Base-by-base conservation (phyloP, 208 protist genomes). In the Wallacemonas sp. region DNA sequence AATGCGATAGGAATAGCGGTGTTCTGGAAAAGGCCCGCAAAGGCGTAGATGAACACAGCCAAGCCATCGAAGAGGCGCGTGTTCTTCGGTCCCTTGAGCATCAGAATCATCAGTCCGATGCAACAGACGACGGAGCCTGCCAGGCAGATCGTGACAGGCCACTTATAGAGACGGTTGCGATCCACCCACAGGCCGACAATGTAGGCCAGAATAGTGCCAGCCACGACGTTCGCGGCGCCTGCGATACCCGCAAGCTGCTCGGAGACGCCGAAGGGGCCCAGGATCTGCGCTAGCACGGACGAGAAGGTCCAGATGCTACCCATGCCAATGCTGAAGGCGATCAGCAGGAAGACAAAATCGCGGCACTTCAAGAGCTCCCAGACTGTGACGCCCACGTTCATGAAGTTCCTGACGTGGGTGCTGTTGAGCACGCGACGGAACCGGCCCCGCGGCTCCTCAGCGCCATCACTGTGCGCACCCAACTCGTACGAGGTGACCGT, bases 1-100 rank as follows among this genome's bases (percentile, higher is more conserved):
- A 91, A 88, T 36, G 72, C 71, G 49, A 91, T 84, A 17, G 85
- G 85, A 21, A 79, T 81, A n/a, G 82, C 80, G 12, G 82, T 87
- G 79, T 84, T 88, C 72, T 91, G 85, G 55, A 82, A 83, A 26
- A 84, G 31, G 15, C 85, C 85, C 19, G 79, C 79, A 41, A 88
- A 58, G 42, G 86, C 70, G 66, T 88, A 88, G 33, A 91, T 64
- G 47, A 82, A 75, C 14, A 70, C 58, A 47, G 45, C 64, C 31
- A 83, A 39, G 45, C 54, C 76, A 30, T 77, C 53, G 64, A 86
- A 84, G 27, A 61, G 49, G 6, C 36, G 30, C 14, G 73, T 78
- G 66, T 79, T 62, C n/a, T 73, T 47, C 15, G 72, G 68, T 3
- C 60, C 78, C 59, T 68, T 74, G 31, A 77, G 26, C 84, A 88